Conservation (phyloP, 768 basidiomycete species). For the Boletus subparvulus region DNA sequence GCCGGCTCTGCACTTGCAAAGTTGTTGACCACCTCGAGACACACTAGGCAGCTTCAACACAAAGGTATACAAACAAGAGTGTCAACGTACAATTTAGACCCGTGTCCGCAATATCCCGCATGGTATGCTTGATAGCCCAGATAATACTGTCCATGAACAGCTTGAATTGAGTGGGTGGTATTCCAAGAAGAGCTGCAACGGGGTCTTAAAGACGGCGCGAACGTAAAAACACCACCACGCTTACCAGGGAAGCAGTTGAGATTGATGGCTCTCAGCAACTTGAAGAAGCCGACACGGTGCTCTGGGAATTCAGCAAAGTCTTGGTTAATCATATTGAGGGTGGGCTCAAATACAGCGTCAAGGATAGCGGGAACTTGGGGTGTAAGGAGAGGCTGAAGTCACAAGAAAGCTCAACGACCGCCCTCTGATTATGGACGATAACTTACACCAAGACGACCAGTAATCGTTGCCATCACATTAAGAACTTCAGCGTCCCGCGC, state of each 20-base stretch:
- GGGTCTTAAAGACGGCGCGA: neutral
- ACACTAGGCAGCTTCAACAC: constrained; percentile 52
- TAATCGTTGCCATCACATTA: constrained; percentile 96
- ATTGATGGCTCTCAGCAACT: constrained; percentile 90
- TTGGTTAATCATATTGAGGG: constrained; percentile 98
- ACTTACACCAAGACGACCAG: constrained; percentile 81
- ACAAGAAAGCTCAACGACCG: constrained; percentile 7
- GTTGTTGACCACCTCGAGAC: constrained; percentile 92
- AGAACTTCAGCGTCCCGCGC: constrained; percentile 96
- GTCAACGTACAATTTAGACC: constrained; percentile 63
- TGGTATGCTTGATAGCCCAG: constrained; percentile 99
- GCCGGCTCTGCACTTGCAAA: constrained; percentile 78
- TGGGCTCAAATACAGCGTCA: constrained; percentile 96
- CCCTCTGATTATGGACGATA: neutral
- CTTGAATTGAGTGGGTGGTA: constrained; percentile 94
- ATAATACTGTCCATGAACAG: constrained; percentile 97
- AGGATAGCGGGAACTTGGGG: constrained; percentile 94
- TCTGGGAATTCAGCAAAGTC: constrained; percentile 99
- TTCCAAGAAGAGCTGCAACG: constrained; percentile 62
- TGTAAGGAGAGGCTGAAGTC: constrained; percentile 69
- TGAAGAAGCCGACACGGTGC: constrained; percentile 96
- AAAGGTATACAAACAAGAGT: neutral
- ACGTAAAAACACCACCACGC: constrained; percentile 16
- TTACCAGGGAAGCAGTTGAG: constrained; percentile 92
- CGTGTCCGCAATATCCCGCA: constrained; percentile 96